Base-by-base conservation (phyloP, 2,329 filamentous ascomycete species). In the Clonostachys sp. region DNA sequence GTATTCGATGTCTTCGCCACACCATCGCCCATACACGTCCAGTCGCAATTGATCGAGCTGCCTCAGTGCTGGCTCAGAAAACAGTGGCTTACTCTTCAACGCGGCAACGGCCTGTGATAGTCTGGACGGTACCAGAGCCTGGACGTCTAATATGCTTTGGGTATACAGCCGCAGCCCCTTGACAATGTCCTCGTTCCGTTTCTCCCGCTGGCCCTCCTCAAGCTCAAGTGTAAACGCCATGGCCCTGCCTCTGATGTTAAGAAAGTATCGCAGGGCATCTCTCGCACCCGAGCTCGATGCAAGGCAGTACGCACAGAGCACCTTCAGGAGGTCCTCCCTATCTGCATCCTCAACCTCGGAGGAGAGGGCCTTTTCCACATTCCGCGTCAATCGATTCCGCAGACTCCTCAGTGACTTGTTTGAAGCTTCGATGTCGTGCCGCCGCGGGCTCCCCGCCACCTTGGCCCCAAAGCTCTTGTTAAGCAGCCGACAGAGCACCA, bases 251-350 rank as follows among this genome's bases (percentile, higher is more conserved):
- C 92, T 78, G 8, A 91, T 78, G 45, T 83, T 77, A 44, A 95
- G 76, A 57, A 96, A 92, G 65, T 94, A 84, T 8, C 81, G 74
- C 46, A 96, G 66, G 1, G 89, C 86, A 61, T 96, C 91, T 48
- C 80, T 83, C 0, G 89, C 83, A 0, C 90, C 87, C 1, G 87
- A 90, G 57, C 82, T 95, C 4, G 87, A 91, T 2, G 84, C 82
- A 45, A 97, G 73, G 51, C 89, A 91, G 62, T 91, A 91, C 0
- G 91, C 91, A 48, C 84, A 87, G 54, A 96, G 74, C 1, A 86
- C 83, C 55, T 89, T 85, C 12, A 92, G 71, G 14, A 94, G 75
- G 18, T 79, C 73, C 50, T 73, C 58, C 49, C 74, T 57, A 55
- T 75, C 54, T 50, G 63, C 51, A 59, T 70, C 51, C 57, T 76